These are phyloP conservation scores for Populus tomentosa DNA, from an alignment of 441 rosid species.

Conservation along the genomic window DNA sequence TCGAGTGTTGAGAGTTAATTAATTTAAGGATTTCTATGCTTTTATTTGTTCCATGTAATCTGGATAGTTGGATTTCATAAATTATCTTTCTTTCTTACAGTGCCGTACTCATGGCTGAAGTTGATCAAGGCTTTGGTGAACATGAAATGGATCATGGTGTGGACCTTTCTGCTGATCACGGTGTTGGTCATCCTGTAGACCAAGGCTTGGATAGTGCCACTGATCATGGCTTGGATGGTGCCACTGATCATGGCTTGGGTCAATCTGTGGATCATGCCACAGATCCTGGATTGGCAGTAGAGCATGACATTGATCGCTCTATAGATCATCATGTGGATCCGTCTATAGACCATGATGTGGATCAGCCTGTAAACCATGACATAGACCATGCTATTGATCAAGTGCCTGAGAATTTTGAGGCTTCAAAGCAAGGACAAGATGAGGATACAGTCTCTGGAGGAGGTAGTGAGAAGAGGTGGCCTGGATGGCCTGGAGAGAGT, in stretches of 20 bases:
- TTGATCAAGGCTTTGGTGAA: constrained; percentile 43
- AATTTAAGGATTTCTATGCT: neutral
- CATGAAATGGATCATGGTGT: constrained; percentile 37
- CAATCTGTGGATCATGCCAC: neutral
- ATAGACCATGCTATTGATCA: constrained; percentile 28
- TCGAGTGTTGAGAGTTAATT: neutral
- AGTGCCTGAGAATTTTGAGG: constrained; percentile 32
- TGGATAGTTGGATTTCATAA: neutral
- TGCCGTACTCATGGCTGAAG: constrained; percentile 40
- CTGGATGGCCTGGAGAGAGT: constrained; percentile 99
- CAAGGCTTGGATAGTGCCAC: constrained; percentile 3
- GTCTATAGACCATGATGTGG: constrained; percentile 27
- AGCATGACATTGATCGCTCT: constrained; percentile 13
- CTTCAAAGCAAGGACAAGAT: constrained; percentile 38
- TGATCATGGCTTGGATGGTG: constrained; percentile 10
- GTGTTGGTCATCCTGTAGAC: constrained; percentile 20
- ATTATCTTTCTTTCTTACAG: constrained; percentile 4
- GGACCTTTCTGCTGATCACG: constrained; percentile 20
- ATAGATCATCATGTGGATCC: constrained; percentile 26
- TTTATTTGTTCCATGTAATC: neutral
- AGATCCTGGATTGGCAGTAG: constrained; percentile 27
- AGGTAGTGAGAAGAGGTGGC: constrained; percentile 87
- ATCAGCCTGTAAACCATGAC: constrained; percentile 24
- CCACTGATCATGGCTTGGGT: constrained; percentile 1
- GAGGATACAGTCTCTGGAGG: constrained; percentile 33